Evolutionary conservation across 2,329 filamentous ascomycete species (phyloP).

Genomic region (Neodidymelliopsis sp.): DNA sequence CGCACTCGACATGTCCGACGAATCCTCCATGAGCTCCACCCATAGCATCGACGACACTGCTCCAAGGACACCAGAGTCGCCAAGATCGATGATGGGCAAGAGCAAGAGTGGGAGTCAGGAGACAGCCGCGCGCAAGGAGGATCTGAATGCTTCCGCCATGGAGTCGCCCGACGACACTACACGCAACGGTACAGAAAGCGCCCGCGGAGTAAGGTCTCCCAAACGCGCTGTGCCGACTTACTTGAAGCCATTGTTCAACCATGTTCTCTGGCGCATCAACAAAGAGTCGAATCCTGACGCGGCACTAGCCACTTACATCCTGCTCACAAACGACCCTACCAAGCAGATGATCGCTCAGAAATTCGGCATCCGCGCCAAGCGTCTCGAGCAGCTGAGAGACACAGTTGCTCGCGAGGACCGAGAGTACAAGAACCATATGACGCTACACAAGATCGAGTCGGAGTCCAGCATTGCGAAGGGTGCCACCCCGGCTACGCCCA

Average conservation of each 20-base stretch:
- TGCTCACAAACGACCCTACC: constrained; percentile 58
- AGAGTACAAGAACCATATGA: constrained; percentile 53
- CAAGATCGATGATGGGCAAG: constrained; percentile 46
- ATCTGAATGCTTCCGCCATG: constrained; percentile 14
- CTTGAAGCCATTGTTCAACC: constrained; percentile 59
- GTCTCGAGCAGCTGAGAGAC: constrained; percentile 59
- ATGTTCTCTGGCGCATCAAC: constrained; percentile 60
- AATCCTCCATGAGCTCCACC: constrained; percentile 54
- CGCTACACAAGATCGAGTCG: constrained; percentile 48
- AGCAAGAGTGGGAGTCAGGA: constrained; percentile 17
- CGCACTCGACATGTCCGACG: constrained; percentile 46
- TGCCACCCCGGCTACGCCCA: constrained; percentile 23
- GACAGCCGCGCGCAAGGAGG: constrained; percentile 35
- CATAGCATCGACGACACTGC: constrained; percentile 48
- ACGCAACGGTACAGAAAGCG: constrained; percentile 38
- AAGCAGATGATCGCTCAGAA: constrained; percentile 57
- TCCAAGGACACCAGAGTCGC: constrained; percentile 52
- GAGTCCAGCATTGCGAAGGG: constrained; percentile 31
- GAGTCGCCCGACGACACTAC: constrained; percentile 38
- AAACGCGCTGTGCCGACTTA: constrained; percentile 47
- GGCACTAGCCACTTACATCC: constrained; percentile 59
- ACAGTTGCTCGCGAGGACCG: constrained; percentile 58
- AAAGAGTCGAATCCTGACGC: constrained; percentile 57
- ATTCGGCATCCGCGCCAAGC: constrained; percentile 59
- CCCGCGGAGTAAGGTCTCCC: constrained; percentile 32